Base-by-base conservation (phyloP, 495 filamentous ascomycete species). In the Penicillium salamii region DNA sequence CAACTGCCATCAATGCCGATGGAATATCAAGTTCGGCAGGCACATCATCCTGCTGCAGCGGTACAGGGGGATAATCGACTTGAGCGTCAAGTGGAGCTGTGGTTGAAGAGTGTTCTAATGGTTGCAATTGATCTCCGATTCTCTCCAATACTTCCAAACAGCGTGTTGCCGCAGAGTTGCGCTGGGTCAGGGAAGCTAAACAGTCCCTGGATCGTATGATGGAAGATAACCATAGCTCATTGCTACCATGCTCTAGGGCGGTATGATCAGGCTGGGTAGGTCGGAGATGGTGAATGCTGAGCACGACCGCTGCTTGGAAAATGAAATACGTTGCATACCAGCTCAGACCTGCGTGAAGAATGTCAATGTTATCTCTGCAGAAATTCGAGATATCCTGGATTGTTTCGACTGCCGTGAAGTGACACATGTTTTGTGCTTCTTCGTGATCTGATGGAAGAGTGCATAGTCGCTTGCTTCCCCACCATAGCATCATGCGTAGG, bases 401-500 rank as follows among this genome's bases (percentile, higher is more conserved):
- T 0, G 52, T 58, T 24, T 58, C 59, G 8, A 62, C 38, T 1
- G 55, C 55, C 0, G 49, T 40, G 34, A 49, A 53, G 13, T 58
- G 49, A 37, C 59, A 62, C 31, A 54, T 54, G 8, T 46, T 54
- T 8, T 28, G 52, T 2, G 59, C 59, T 40, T 62, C 59, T 35
- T 53, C 38, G 18, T 23, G 28, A 21, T 62, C 59, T 0, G 48
- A 46, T 5, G 24, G 21, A 1, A 32, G 35, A n/a, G 13, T 49
- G 29, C 52, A 62, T 3, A 53, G 4, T 7, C 51, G 56, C 17
- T 64, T 57, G 33, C 49, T 64, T 15, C 57, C 57, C 48, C 61
- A 57, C 58, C 61, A 65, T 0, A 61, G 48, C 49, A 65, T 18
- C 34, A 61, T 61, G 13, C 61, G 61, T 3, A 61, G 18, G 23